A percentile compares a stretch with the other conserved stretches of the same genome.
Evolutionary conservation across 2,329 filamentous ascomycete genomes (phyloP).

Genomic region (Neoscytalidium dimidiatum): DNA sequence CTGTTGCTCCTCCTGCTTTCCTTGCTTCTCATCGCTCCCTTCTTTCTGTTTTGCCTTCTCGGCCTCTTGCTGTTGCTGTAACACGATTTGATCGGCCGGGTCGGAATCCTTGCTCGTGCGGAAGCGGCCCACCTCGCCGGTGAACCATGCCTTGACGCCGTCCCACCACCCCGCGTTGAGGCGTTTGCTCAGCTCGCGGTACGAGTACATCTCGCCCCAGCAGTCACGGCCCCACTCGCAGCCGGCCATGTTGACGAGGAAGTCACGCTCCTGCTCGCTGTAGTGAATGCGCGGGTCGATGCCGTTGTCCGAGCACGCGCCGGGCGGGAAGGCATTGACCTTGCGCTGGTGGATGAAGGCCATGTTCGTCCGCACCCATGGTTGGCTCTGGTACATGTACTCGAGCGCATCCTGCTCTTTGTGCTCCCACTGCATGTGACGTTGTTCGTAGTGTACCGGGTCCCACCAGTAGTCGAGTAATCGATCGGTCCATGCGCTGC

Average conservation of each 20-base stretch:
- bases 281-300: slow-evolving; percentile 83
- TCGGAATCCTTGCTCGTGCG: background rate
- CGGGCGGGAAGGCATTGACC: slow-evolving; percentile 91
- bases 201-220: slow-evolving; percentile 97
- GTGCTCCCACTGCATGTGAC: slow-evolving; percentile 98
- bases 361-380: slow-evolving; percentile 87
- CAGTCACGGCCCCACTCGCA: slow-evolving; percentile 97
- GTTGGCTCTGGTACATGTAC: slow-evolving; percentile 85
- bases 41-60: background rate
- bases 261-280: slow-evolving; percentile 79
- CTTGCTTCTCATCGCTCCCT: background rate
- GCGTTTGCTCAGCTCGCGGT: slow-evolving; percentile 85
- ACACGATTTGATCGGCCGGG: slow-evolving; percentile 8
- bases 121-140: slow-evolving; percentile 7
- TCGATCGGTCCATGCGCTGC: slow-evolving; percentile 86
- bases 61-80: background rate
- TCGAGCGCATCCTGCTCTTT: slow-evolving; percentile 97
- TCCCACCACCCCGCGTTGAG: slow-evolving; percentile 68
- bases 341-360: slow-evolving; percentile 88
- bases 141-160: background rate
- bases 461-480: slow-evolving; percentile 98
- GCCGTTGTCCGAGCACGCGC: slow-evolving; percentile 74
- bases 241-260: slow-evolving; percentile 97
- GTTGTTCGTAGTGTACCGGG: slow-evolving; percentile 94
- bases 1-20: background rate